phyloP scores from a whole-genome alignment of 108 stramenopile genomes.

The Cyclotella atomus region DNA sequence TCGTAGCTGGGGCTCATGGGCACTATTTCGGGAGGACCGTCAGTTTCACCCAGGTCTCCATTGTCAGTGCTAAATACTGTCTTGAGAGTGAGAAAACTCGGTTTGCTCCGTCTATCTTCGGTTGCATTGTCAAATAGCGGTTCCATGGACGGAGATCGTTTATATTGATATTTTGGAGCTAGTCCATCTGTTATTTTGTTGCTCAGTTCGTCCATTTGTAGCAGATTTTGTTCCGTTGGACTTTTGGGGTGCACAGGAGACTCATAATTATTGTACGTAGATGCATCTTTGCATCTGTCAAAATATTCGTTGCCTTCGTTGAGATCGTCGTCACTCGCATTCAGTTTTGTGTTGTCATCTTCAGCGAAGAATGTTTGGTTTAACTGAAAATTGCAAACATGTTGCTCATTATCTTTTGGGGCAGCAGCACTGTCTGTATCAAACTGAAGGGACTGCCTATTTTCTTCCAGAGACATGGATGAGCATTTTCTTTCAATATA shows the following conservation, averaged over 20 bases:
- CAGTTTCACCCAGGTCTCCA: not conserved
- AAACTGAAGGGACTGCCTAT: not conserved
- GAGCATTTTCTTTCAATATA: not conserved
- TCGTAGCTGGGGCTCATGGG: constrained; percentile 3
- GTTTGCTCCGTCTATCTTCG: not conserved
- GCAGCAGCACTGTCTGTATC: not conserved
- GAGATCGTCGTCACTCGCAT: not conserved
- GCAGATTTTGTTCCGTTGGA: too few relatives aligned
- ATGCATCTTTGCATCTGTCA: not conserved
- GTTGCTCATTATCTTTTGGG: too few relatives aligned
- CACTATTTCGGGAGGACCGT: not conserved
- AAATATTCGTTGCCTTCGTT: not conserved
- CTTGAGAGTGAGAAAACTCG: not conserved
- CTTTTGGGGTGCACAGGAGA: too few relatives aligned
- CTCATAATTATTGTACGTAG: not conserved
- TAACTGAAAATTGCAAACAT: too few relatives aligned
- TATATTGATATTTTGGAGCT: not conserved
- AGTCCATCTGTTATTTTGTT: not conserved
- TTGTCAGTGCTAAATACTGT: not conserved
- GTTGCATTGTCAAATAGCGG: constrained; percentile 12
- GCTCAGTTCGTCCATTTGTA: too few relatives aligned
- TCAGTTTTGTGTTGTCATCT: too few relatives aligned
- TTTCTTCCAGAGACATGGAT: not conserved
- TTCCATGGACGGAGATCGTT: constrained; percentile 24
- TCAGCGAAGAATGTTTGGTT: too few relatives aligned